phyloP scores from a whole-genome alignment of 129 eudicot genomes.

The sunflower (Helianthus annuus) region HanXRQr2.0-SUNRISE NC_035433.2:134193-134692 shows the following conservation, averaged over 20 bases:
- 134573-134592: constrained; percentile 45
- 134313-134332: constrained; percentile 44
- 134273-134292: constrained; percentile 69
- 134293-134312: constrained; percentile 52
- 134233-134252: constrained; percentile 58
- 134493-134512: constrained; percentile 49
- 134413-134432: constrained; percentile 51
- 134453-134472: constrained; percentile 52
- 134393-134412: constrained; percentile 41
- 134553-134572: constrained; percentile 34
- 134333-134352: constrained; percentile 55
- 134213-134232: constrained; percentile 46
- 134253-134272: constrained; percentile 47
- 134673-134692: constrained; percentile 55
- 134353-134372: constrained; percentile 45
- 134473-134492: constrained; percentile 54
- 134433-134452: constrained; percentile 46
- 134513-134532: constrained; percentile 43
- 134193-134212: constrained; percentile 41
- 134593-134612: constrained; percentile 40
- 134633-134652: constrained; percentile 45
- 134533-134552: constrained; percentile 40
- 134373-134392: constrained; percentile 47
- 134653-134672: constrained; percentile 50
- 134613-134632: constrained; percentile 45